phyloP scores from a whole-genome alignment of 2,329 filamentous ascomycete genomes.

The Chaetomium olivaceum region DNA sequence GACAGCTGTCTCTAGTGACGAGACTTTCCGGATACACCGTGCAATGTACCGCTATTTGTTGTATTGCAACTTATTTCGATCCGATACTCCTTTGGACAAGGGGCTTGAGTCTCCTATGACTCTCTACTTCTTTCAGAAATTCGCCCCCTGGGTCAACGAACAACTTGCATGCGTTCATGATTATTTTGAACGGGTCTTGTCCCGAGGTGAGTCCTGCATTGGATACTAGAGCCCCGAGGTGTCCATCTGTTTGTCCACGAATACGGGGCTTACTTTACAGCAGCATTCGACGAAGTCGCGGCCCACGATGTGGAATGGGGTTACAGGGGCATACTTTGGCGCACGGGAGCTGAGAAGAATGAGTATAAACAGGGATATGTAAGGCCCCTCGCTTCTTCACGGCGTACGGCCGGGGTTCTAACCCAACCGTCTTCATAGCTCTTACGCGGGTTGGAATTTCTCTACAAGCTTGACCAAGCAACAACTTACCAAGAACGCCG shows the following conservation, averaged over 20 bases:
- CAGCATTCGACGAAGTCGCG: slow-evolving; percentile 11
- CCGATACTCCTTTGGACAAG: no score
- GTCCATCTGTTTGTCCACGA: not conserved
- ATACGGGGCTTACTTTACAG: not conserved
- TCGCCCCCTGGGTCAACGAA: slow-evolving; percentile 7
- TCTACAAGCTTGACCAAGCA: not conserved
- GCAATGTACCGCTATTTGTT: slow-evolving; percentile 5
- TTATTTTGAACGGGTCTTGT: slow-evolving; percentile 12
- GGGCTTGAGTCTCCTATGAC: not conserved
- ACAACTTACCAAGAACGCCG: no score
- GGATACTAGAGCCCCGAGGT: not conserved
- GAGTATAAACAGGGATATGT: slow-evolving; percentile 8
- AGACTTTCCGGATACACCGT: not conserved
- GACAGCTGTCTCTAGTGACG: not conserved
- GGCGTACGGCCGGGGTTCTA: not conserved
- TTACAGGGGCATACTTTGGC: not conserved
- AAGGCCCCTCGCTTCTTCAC: not conserved
- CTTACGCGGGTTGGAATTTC: not conserved
- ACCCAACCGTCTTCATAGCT: not conserved
- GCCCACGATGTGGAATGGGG: slow-evolving; percentile 7
- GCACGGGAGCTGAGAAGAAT: not conserved
- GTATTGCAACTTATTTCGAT: slow-evolving; percentile 2
- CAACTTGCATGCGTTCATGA: slow-evolving; percentile 11
- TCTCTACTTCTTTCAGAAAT: not conserved
- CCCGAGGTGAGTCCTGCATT: not conserved